These are phyloP conservation scores for Neurospora sp. DNA, from an alignment of 495 filamentous ascomycete genomes.

Conservation along the genomic window DNA sequence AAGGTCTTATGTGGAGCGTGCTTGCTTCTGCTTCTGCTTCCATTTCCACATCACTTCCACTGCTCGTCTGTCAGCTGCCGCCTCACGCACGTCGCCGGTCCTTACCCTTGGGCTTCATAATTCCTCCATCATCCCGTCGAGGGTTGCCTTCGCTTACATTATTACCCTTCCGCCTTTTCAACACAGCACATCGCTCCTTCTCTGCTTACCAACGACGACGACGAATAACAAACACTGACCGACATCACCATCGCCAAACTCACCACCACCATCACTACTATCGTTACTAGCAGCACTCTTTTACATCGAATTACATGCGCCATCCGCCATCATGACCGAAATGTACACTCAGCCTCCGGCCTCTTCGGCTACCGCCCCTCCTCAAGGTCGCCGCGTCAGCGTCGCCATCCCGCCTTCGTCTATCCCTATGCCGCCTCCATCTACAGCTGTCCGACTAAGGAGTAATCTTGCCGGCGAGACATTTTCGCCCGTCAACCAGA, in stretches of 20 bases:
- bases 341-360: conserved; percentile 16
- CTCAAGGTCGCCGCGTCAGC: conserved; percentile 7
- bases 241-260: background rate
- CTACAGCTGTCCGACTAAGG: conserved; percentile 6
- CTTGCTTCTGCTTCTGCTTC: background rate
- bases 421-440: conserved; percentile 12
- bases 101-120: background rate
- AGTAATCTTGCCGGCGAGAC: conserved; percentile 18
- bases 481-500: conserved; percentile 69
- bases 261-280: background rate
- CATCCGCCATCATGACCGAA: conserved; percentile 16
- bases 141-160: background rate
- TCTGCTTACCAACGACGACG: background rate
- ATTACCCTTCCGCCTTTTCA: background rate
- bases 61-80: background rate
- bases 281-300: background rate
- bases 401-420: conserved; percentile 11
- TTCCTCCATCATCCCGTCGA: background rate
- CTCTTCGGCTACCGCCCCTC: conserved; percentile 8
- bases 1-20: background rate
- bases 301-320: conserved; percentile 1
- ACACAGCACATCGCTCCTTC: background rate
- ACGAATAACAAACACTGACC: background rate
- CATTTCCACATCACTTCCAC: background rate
- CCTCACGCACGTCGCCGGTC: background rate